phyloP scores from a whole-genome alignment of 2,329 filamentous ascomycete species.

The Tolypocladium ophioglossoides region DNA sequence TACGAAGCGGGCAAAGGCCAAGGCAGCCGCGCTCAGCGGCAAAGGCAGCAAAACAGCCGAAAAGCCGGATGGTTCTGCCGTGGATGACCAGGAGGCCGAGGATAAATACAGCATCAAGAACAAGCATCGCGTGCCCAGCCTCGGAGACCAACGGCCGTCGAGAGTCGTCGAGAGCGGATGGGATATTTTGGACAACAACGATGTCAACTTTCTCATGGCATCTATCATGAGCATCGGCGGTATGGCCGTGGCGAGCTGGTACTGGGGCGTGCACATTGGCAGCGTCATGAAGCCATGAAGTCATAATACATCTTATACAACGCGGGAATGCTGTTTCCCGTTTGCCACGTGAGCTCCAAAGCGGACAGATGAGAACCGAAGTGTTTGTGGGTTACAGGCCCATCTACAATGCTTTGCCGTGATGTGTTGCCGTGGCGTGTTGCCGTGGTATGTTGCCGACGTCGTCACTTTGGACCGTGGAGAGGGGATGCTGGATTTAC shows the following conservation, averaged over 20 bases:
- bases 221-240: slow-evolving; percentile 66
- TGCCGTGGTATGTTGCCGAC: background rate
- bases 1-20: slow-evolving; percentile 25
- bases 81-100: slow-evolving; percentile 24
- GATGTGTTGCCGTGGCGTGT: background rate
- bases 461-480: background rate
- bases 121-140: slow-evolving; percentile 39
- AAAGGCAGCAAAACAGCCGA: slow-evolving; percentile 34
- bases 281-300: slow-evolving; percentile 22
- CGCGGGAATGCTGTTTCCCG: background rate
- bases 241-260: slow-evolving; percentile 55
- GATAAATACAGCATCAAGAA: slow-evolving; percentile 38
- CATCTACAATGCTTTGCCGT: background rate
- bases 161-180: slow-evolving; percentile 53
- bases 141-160: slow-evolving; percentile 47
- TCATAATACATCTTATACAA: background rate
- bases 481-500: background rate
- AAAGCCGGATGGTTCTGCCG: slow-evolving; percentile 18
- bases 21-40: slow-evolving; percentile 29
- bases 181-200: slow-evolving; percentile 87
- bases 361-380: background rate
- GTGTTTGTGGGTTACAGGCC: background rate
- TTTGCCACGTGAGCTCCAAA: background rate
- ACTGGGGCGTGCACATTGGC: slow-evolving; percentile 45
- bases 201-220: slow-evolving; percentile 91